phyloP scores from a whole-genome alignment of 192 early-diverging fungal genomes.

The Umbelopsis isabellina region DNA sequence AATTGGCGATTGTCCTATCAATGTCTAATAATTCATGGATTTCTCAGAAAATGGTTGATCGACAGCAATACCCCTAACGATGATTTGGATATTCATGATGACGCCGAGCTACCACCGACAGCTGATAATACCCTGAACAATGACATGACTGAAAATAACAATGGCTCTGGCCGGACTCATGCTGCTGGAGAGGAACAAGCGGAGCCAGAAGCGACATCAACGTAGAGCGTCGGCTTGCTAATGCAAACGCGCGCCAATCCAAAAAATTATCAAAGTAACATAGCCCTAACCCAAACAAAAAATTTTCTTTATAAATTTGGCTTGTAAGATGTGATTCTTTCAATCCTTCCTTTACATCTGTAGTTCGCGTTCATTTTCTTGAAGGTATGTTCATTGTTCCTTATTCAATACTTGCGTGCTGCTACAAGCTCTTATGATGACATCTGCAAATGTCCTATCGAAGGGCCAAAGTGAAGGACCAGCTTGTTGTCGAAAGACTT shows the following conservation, averaged over 20 bases:
- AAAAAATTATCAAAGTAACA: neutral
- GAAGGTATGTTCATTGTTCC: neutral
- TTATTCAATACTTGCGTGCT: neutral
- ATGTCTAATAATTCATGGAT: too few relatives aligned
- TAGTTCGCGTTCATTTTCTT: neutral
- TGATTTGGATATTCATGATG: too few relatives aligned
- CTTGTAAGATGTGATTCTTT: neutral
- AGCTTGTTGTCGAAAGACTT: constrained; percentile 18
- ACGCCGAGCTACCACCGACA: too few relatives aligned
- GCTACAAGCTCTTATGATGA: constrained; percentile 10
- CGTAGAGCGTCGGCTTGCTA: too few relatives aligned
- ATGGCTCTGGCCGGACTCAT: too few relatives aligned
- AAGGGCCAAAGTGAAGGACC: constrained; percentile 20
- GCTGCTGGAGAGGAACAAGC: too few relatives aligned
- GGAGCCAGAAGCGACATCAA: too few relatives aligned
- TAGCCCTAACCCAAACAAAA: constrained; percentile 8
- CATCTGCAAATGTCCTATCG: constrained; percentile 1
- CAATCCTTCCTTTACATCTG: neutral
- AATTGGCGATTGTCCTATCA: neutral
- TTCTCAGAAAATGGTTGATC: too few relatives aligned
- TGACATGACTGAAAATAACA: too few relatives aligned
- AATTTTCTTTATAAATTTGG: constrained; percentile 7
- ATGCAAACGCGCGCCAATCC: neutral
- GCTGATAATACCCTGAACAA: too few relatives aligned
- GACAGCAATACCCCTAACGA: too few relatives aligned